A percentile compares a stretch with the other conserved stretches of the same genome.
Conservation (phyloP, 2,329 filamentous ascomycete genomes). For the Arthrobotrys sphaeroides region DNA sequence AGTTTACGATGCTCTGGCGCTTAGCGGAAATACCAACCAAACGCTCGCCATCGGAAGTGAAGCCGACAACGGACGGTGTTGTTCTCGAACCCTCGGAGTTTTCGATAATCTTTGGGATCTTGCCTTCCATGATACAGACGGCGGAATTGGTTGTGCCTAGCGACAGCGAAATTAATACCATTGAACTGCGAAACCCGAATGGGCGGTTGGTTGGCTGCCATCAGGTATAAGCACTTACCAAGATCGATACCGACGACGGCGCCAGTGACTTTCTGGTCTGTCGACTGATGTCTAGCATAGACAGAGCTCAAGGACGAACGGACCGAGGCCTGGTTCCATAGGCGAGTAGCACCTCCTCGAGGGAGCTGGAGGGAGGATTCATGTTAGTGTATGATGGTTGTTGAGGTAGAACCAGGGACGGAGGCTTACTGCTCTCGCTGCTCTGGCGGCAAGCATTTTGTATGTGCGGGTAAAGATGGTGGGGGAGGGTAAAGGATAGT, state of each 20-base stretch:
- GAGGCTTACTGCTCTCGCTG: slow-evolving; percentile 50
- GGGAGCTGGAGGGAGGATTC: slow-evolving; percentile 28
- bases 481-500: slow-evolving; percentile 3
- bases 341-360: slow-evolving; percentile 47
- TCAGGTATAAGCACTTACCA: slow-evolving; percentile 68
- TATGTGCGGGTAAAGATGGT: slow-evolving; percentile 7
- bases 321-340: slow-evolving; percentile 46
- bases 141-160: slow-evolving; percentile 93
- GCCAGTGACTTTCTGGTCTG: slow-evolving; percentile 89
- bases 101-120: slow-evolving; percentile 93
- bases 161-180: slow-evolving; percentile 9
- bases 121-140: slow-evolving; percentile 97
- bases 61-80: slow-evolving; percentile 93
- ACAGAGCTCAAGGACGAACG: slow-evolving; percentile 64
- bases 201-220: background rate
- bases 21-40: slow-evolving; percentile 97
- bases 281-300: slow-evolving; percentile 81
- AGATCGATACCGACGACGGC: slow-evolving; percentile 98
- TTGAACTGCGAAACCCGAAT: background rate
- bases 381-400: background rate
- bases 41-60: slow-evolving; percentile 93
- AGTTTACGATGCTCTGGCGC: slow-evolving; percentile 97
- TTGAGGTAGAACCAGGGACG: background rate
- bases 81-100: slow-evolving; percentile 94
- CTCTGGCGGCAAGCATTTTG: slow-evolving; percentile 54